Evolutionary conservation across 345 rosid species (phyloP).

Genomic region (Citrus maxima): DNA sequence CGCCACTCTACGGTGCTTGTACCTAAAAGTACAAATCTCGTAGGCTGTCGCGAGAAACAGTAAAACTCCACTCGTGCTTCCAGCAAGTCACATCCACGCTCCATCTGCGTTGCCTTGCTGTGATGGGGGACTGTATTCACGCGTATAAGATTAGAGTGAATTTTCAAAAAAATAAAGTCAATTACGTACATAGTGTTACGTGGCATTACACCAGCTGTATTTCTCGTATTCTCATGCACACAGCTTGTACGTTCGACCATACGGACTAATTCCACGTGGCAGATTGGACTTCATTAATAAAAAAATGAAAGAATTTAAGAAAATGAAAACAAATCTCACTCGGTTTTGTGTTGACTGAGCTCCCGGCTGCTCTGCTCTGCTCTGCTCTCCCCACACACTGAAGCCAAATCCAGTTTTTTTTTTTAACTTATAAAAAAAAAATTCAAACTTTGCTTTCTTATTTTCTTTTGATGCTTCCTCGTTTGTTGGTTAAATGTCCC

Average conservation of each 20-base stretch:
- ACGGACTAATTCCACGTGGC: not conserved
- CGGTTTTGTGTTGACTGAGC: not conserved
- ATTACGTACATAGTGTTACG: too few relatives aligned
- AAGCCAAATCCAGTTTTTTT: too few relatives aligned
- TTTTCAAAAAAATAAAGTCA: not conserved
- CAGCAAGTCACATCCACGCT: not conserved
- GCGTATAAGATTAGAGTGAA: not conserved
- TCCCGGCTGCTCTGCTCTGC: not conserved
- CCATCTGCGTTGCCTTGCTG: not conserved
- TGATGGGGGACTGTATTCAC: not conserved
- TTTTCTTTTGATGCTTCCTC: too few relatives aligned
- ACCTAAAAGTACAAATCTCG: not conserved
- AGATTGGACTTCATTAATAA: not conserved
- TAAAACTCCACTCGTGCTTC: not conserved
- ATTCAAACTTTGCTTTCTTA: too few relatives aligned
- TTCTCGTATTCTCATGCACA: not conserved
- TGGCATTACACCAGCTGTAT: not conserved
- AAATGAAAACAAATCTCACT: not conserved
- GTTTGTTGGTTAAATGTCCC: too few relatives aligned
- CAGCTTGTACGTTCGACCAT: not conserved
- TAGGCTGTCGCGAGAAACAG: not conserved
- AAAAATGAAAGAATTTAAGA: not conserved
- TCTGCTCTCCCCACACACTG: too few relatives aligned
- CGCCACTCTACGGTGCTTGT: not conserved
- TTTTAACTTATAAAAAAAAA: too few relatives aligned